Evolutionary conservation across 2,329 filamentous ascomycete genomes (phyloP).

Genomic region (Fusarium virguliforme): DNA sequence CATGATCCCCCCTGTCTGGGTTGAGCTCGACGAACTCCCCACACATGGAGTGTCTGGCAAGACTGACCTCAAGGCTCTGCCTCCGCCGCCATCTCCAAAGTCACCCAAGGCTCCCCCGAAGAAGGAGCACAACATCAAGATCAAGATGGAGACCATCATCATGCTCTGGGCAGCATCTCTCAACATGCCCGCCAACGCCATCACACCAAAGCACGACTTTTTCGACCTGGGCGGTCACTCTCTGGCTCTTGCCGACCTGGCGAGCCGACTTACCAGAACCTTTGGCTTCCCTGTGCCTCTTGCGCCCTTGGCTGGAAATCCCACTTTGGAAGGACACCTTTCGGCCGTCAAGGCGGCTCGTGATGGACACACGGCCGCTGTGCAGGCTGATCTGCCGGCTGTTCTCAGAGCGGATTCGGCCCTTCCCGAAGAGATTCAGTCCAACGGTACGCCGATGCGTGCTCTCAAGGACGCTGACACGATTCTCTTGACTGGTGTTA

Average conservation of each 20-base stretch:
- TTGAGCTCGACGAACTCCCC: slow-evolving; percentile 79
- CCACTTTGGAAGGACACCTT: slow-evolving; percentile 81
- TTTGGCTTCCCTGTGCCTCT: slow-evolving; percentile 84
- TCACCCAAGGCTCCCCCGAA: slow-evolving; percentile 60
- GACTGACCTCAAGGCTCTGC: slow-evolving; percentile 80
- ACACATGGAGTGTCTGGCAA: slow-evolving; percentile 87
- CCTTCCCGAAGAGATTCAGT: slow-evolving; percentile 79
- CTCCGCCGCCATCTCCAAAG: slow-evolving; percentile 72
- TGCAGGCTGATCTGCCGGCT: slow-evolving; percentile 82
- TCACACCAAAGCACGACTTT: slow-evolving; percentile 82
- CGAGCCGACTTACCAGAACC: slow-evolving; percentile 77
- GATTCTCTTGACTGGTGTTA: slow-evolving; percentile 81
- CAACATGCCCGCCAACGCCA: slow-evolving; percentile 72
- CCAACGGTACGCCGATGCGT: slow-evolving; percentile 67
- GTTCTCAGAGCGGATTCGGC: slow-evolving; percentile 77
- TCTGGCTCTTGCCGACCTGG: slow-evolving; percentile 81
- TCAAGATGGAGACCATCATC: slow-evolving; percentile 77
- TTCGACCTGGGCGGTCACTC: slow-evolving; percentile 88
- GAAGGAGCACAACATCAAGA: slow-evolving; percentile 72
- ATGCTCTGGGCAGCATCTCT: slow-evolving; percentile 81
- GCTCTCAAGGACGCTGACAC: slow-evolving; percentile 77
- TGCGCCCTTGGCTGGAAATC: slow-evolving; percentile 78
- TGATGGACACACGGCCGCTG: slow-evolving; percentile 80
- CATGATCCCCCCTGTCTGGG: slow-evolving; percentile 87
- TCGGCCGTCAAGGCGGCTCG: slow-evolving; percentile 79